Evolutionary conservation across 306 rosid genomes (phyloP).

Genomic region (peach (Prunus persica)): DNA sequence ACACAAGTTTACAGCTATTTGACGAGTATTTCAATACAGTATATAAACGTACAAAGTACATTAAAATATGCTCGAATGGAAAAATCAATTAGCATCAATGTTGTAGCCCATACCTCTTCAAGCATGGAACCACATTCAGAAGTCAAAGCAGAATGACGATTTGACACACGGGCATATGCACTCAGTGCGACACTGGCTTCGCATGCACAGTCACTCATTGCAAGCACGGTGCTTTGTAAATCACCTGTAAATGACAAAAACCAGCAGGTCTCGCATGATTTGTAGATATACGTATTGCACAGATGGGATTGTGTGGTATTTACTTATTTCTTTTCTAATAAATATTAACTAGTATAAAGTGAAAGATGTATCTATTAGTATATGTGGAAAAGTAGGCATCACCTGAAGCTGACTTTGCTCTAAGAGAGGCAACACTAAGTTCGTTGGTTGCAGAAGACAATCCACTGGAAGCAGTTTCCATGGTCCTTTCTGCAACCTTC

Average conservation of each 20-base stretch:
- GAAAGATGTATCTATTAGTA: background rate
- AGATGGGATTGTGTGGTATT: background rate
- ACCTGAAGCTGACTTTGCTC: conserved; percentile 94
- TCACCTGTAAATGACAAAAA: conserved; percentile 50
- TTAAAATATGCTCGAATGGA: background rate
- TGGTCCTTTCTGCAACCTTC: conserved; percentile 82
- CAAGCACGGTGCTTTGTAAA: conserved; percentile 70
- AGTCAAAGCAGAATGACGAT: conserved; percentile 84
- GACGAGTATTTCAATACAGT: no score
- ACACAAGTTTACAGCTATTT: no score
- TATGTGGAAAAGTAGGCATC: conserved; percentile 6
- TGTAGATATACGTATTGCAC: background rate
- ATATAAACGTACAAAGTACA: background rate
- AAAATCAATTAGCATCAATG: background rate
- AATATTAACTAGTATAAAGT: background rate
- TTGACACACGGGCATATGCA: conserved; percentile 66
- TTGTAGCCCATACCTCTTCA: conserved; percentile 65
- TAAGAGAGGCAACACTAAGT: conserved; percentile 69
- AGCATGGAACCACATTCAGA: conserved; percentile 99
- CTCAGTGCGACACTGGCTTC: conserved; percentile 71
- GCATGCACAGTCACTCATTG: conserved; percentile 83
- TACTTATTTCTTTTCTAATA: background rate
- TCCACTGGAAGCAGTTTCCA: conserved; percentile 84
- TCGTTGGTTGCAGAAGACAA: conserved; percentile 70
- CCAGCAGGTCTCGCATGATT: conserved; percentile 4